Base-by-base conservation (phyloP, 495 filamentous ascomycete genomes). In the Penicillium simplicissimum region DNA sequence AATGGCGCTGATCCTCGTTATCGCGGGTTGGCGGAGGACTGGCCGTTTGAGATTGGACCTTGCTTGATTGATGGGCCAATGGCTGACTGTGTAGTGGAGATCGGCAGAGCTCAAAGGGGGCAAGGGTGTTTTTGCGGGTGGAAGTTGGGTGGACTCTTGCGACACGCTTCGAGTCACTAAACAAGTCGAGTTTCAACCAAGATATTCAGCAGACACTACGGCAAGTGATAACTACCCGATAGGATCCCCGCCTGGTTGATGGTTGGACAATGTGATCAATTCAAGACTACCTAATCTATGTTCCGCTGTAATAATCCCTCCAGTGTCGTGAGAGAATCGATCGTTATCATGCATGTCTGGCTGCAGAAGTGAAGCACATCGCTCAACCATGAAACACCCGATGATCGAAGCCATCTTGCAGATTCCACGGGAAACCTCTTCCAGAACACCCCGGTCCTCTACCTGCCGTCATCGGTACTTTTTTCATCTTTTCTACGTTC, bases 31-130 rank as follows among this genome's bases (percentile, higher is more conserved):
- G 52, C 35, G 37, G 11, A 21, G 43, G 52, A 63, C 52, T 49
- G 57, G 52, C 23, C n/a, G 66, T 63, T 61, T 61, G 57, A 66
- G 60, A 63, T 57, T 43, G 8, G 49, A 23, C 63, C 58, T 59
- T 63, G 59, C 59, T 60, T 56, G 42, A 35, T 52, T 36, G 28
- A 25, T 33, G 48, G 56, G 48, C 63, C 66, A 63, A 68, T 66
- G 19, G 52, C n/a, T 35, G 42, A 5, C 5, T 17, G 33, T 4
- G 15, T 45, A n/a, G 58, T 58, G 53, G 47, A 23, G 43, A 53
- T 19, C 7, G 28, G 61, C 43, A 48, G 58, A 28, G 58, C 28
- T 10, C 37, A 52, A 36, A 62, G 38, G 34, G 43, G 15, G 11
- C 38, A 64, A 19, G 25, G 25, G 48, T 31, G 48, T 0, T n/a